Percentiles rank a stretch among this genome's conserved stretches.
Conservation (phyloP, 257 asterid species). For the Misopates orontium region DNA sequence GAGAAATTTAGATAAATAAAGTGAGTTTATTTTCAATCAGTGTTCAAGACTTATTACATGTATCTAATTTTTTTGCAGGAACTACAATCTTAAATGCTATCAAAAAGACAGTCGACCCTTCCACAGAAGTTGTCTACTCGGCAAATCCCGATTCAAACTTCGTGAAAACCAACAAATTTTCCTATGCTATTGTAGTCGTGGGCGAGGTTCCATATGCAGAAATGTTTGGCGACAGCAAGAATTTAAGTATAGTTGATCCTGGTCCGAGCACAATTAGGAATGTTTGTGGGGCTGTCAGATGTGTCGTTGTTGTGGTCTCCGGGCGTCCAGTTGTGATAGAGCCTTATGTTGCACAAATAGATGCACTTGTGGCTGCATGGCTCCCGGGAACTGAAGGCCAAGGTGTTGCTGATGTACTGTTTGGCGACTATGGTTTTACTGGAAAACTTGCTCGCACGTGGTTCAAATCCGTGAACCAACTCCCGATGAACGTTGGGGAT, state of each 20-base stretch:
- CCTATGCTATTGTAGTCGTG: conserved; percentile 54
- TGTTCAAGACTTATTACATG: too few relatives aligned
- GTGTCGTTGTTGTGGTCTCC: conserved; percentile 51
- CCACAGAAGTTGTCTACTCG: conserved; percentile 39
- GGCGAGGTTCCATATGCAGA: conserved; percentile 60
- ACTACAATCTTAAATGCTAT: conserved; percentile 54
- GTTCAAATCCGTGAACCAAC: conserved; percentile 60
- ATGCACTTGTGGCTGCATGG: conserved; percentile 67
- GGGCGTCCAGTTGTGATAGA: conserved; percentile 55
- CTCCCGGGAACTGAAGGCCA: conserved; percentile 68
- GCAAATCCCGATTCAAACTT: conserved; percentile 36
- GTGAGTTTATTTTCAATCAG: too few relatives aligned
- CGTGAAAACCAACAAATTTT: conserved; percentile 37
- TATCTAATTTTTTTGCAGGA: conserved; percentile 34
- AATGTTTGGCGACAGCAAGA: conserved; percentile 40
- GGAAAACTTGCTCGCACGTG: conserved; percentile 64
- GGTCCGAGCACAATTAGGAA: conserved; percentile 40
- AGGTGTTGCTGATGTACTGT: conserved; percentile 56
- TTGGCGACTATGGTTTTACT: conserved; percentile 57
- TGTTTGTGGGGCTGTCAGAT: conserved; percentile 42
- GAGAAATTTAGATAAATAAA: too few relatives aligned
- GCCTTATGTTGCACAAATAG: conserved; percentile 44
- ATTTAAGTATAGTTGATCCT: conserved; percentile 43
- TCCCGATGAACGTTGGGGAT: conserved; percentile 70
- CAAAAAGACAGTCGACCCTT: conserved; percentile 47